Evolutionary conservation across 768 basidiomycete genomes (phyloP), one percentile per base, ranked within the genome.

Genomic region (Leccinum boreale): DNA sequence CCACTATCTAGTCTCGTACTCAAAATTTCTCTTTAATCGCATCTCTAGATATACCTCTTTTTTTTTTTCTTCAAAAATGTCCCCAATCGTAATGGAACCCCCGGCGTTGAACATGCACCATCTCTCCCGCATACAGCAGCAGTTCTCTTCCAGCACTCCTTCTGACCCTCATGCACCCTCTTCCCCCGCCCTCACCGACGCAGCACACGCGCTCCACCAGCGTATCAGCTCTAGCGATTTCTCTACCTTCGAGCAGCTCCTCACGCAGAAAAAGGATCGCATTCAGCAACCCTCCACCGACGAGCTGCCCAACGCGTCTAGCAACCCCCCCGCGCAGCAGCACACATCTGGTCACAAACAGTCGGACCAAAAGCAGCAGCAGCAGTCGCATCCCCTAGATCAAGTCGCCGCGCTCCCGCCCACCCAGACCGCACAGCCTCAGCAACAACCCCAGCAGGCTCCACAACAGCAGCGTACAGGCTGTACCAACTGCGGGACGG

Each of bases 401-500:
- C 71, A 64, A 59, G 72, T 68, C 67, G 64, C 66, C 61, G 65
- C 56, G 52, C 59, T 63, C 59, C 64, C 60, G 64, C 72, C 59
- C 58, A 59, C 58, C 23, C 67, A 65, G 58, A 56, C 67, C 47
- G 56, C 59, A 26, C 70, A 65, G 42, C 46, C 59, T 3, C 70
- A 62, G 6, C 63, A 64, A 36, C 65, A 55, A n/a, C 45, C 52
- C 35, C 71, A 69, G 61, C 69, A 67, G 49, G 60, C 65, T 47
- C 60, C 66, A 55, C 80, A 58, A 65, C 76, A 78, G 48, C 74
- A 80, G 31, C 78, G 80, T 31, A 70, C 68, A 7, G 64, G 68
- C 56, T 91, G 89, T 70, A 78, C 84, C 39, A 90, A 89, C 72
- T 91, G 92, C 74, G 85, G 85, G 17, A 87, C 88, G n/a, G 76